Conservation (phyloP, 208 protist genomes). For the Wallacemonas rigidus region DNA sequence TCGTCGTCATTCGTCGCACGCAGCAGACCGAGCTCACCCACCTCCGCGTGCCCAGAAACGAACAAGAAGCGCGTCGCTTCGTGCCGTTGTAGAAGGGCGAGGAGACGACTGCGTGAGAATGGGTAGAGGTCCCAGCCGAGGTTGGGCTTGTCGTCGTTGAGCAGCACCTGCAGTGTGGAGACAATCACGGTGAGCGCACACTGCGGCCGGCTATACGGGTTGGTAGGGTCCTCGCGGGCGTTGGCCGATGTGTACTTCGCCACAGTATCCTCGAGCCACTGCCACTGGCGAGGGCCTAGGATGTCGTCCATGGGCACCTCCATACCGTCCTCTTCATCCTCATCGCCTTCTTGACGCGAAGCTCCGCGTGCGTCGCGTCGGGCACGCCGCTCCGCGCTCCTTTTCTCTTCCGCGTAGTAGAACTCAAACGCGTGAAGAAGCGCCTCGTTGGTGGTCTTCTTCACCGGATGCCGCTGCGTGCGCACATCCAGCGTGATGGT, state of each 20-base stretch:
- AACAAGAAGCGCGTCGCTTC: conserved; percentile 59
- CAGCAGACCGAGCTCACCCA: conserved; percentile 63
- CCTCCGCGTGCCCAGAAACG: conserved; percentile 76
- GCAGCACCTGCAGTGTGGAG: conserved; percentile 69
- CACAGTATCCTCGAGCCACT: conserved; percentile 70
- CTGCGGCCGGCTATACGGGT: conserved; percentile 19
- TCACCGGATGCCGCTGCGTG: conserved; percentile 25
- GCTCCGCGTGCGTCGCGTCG: neutral
- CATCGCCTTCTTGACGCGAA: neutral
- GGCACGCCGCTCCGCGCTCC: neutral
- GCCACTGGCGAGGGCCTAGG: conserved; percentile 78
- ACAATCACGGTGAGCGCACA: conserved; percentile 72
- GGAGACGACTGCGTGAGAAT: conserved; percentile 47
- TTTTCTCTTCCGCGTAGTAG: conserved; percentile 2
- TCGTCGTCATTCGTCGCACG: conserved; percentile 9
- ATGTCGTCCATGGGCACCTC: conserved; percentile 44
- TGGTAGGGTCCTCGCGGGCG: conserved; percentile 1
- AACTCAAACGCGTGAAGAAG: neutral
- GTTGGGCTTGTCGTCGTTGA: conserved; percentile 78
- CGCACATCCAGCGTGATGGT: conserved; percentile 45
- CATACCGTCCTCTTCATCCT: neutral
- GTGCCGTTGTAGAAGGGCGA: conserved; percentile 51
- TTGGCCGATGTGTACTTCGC: conserved; percentile 22
- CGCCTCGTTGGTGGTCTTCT: too few relatives aligned
- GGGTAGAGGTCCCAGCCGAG: conserved; percentile 72